Evolutionary conservation across 2,329 filamentous ascomycete species (phyloP).

Genomic region (Cladosporium sp.): DNA sequence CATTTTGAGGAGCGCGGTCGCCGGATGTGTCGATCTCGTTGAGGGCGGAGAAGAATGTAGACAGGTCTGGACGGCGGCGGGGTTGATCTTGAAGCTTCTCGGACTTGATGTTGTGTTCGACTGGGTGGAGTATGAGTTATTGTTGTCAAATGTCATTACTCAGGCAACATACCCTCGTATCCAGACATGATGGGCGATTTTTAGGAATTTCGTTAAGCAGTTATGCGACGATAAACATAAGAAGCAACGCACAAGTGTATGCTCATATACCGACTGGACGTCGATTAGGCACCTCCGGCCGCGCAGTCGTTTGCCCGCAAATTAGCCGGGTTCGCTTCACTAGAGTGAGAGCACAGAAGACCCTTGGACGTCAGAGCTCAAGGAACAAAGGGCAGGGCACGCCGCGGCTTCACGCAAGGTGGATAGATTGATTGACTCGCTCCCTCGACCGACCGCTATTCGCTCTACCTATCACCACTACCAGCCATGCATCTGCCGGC

Average conservation of each 20-base stretch:
- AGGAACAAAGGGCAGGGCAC: slow-evolving; percentile 10
- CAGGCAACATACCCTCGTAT: slow-evolving; percentile 44
- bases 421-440: neutral
- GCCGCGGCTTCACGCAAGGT: slow-evolving; percentile 3
- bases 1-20: slow-evolving; percentile 50
- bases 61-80: slow-evolving; percentile 61
- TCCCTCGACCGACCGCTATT: neutral
- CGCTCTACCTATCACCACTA: neutral
- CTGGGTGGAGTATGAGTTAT: slow-evolving; percentile 30
- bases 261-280: neutral
- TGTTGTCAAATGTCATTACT: slow-evolving; percentile 17
- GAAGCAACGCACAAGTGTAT: neutral
- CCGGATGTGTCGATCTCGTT: slow-evolving; percentile 58
- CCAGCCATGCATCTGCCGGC: slow-evolving; percentile 11
- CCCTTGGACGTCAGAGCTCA: slow-evolving; percentile 4
- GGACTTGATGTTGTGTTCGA: slow-evolving; percentile 51
- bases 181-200: slow-evolving; percentile 41
- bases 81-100: slow-evolving; percentile 35
- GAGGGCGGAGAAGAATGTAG: slow-evolving; percentile 64
- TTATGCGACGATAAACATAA: neutral
- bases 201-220: neutral
- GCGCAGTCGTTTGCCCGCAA: slow-evolving; percentile 11
- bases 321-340: neutral
- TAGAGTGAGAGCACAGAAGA: neutral
- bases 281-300: slow-evolving; percentile 22